Conservation (phyloP, 345 rosid species). For the Euphorbia tirucalli region DNA sequence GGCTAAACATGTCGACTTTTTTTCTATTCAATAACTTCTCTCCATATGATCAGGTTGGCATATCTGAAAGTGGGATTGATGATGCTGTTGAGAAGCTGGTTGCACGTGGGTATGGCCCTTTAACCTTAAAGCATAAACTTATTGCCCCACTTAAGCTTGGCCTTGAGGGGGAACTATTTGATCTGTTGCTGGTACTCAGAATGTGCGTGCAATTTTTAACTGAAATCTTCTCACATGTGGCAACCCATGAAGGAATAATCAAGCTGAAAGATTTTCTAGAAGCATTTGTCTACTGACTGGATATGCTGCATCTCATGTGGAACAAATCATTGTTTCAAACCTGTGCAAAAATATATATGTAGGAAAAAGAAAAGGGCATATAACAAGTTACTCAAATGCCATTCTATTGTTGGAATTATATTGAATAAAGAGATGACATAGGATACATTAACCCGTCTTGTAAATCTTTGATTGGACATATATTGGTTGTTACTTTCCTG, state of each 20-base stretch:
- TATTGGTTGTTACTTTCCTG: conserved; percentile 1
- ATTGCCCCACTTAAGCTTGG: background rate
- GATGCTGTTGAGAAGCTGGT: conserved; percentile 86
- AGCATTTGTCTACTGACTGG: background rate
- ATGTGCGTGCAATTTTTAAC: background rate
- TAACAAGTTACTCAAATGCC: background rate
- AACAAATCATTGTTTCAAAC: background rate
- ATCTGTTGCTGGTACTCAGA: background rate
- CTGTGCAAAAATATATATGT: conserved; percentile 3
- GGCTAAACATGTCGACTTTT: background rate
- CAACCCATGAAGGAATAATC: background rate
- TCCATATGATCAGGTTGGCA: conserved; percentile 60
- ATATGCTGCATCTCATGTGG: background rate
- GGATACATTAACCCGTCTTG: conserved; percentile 9
- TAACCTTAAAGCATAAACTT: conserved; percentile 1
- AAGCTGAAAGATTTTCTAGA: conserved; percentile 8
- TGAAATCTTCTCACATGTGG: background rate
- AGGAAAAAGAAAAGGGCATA: background rate
- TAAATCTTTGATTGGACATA: conserved; percentile 8
- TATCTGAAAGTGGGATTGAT: conserved; percentile 84
- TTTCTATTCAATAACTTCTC: background rate
- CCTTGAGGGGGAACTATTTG: conserved; percentile 1
- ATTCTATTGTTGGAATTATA: background rate
- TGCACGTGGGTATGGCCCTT: conserved; percentile 67
- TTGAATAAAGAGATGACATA: conserved; percentile 16